Base-by-base conservation (phyloP, 2,329 filamentous ascomycete species). In the Lomentospora prolificans region DNA sequence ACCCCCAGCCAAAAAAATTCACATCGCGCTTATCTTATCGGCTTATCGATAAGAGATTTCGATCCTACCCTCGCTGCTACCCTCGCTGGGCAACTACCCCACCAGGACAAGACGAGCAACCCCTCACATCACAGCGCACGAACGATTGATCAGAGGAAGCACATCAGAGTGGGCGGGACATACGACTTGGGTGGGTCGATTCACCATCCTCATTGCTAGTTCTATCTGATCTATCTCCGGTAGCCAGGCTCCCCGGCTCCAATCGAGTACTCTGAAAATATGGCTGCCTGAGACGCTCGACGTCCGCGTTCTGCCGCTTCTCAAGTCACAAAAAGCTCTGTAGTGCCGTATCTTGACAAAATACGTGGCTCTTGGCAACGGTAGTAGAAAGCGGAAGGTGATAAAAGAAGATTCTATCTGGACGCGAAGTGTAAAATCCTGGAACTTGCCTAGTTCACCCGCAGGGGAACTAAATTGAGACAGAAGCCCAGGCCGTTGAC, bases 21-120 rank as follows among this genome's bases (percentile, higher is more conserved):
- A 24, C 12, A n/a, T 3, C 17, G 2, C 6, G 25, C 39, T 56
- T 56, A 56, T 56, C 54, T 56, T 56, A 56, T 56, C 54, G 4
- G 6, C 48, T 51, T 56, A 56, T 56, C 54, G 54, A 56, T 56
- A 56, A 56, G 33, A 22, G 10, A 8, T 33, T 19, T 14, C 25
- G 48, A 14, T 19, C 41, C 7, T 4, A 12, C 51, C 51, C 22
- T 28, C 51, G 24, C 33, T 28, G 9, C n/a, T n/a, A 28, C 9
- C 14, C 50, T 27, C 33, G 19, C 24, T 30, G 22, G 8, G 19
- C 17, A 14, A 28, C 17, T 5, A 9, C 36, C 41, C 19, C 41
- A 25, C 41, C n/a, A 17, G 17, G 41, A 4, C 30, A 33, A 33
- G 12, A n/a, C n/a, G 30, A 33, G 12, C 30, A 12, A 33, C 30